phyloP scores from a whole-genome alignment of 345 rosid genomes.

The Eucalyptus marginata region DNA sequence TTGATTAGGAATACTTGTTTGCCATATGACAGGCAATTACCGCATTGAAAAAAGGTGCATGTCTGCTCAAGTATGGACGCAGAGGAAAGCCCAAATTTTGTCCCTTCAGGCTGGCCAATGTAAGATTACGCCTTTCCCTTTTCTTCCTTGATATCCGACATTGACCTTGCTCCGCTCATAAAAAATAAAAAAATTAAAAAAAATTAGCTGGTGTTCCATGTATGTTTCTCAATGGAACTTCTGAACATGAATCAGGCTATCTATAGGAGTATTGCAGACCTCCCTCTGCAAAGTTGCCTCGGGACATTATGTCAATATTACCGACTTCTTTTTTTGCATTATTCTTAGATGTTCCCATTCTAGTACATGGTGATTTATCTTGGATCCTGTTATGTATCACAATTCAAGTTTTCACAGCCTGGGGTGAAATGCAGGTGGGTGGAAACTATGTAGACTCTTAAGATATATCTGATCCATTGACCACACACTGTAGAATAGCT shows the following conservation, averaged over 20 bases:
- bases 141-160: neutral
- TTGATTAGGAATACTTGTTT: neutral
- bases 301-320: neutral
- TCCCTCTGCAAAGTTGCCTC: neutral
- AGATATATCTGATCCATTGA: neutral
- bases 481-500: neutral
- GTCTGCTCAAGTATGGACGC: conserved; percentile 69
- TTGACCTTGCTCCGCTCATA: neutral
- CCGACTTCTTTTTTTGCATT: neutral
- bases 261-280: neutral
- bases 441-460: neutral
- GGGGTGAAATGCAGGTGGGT: neutral
- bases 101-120: conserved; percentile 70
- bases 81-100: conserved; percentile 81
- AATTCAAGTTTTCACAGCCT: neutral
- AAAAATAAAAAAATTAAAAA: neutral
- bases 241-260: neutral
- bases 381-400: neutral
- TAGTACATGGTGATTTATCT: neutral
- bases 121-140: conserved; percentile 9
- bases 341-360: neutral
- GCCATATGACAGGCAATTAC: conserved; percentile 50
- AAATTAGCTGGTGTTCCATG: neutral
- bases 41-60: conserved; percentile 69
- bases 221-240: neutral